Conservation (phyloP, 257 asterid species). For the Ligustrum vulgare region DNA sequence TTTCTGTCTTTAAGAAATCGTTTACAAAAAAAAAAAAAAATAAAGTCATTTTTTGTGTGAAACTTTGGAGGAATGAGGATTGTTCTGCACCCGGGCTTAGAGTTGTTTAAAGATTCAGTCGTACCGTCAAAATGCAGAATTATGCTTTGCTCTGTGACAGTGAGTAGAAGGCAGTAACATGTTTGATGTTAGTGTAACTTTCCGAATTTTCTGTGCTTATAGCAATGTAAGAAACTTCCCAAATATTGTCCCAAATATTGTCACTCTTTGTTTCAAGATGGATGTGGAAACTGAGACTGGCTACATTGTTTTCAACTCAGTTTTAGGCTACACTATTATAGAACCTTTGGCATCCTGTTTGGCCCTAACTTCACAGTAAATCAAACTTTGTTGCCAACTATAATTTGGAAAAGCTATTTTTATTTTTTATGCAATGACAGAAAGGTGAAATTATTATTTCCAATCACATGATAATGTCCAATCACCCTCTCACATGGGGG, state of each 20-base stretch:
- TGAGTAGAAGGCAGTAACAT: background rate
- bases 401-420: no score
- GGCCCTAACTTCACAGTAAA: background rate
- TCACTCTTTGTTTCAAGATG: background rate
- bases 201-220: background rate
- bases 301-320: background rate
- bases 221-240: background rate
- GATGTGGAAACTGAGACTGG: background rate
- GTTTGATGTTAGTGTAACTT: background rate
- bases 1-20: conserved; percentile 25
- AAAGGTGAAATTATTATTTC: background rate
- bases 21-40: conserved; percentile 18
- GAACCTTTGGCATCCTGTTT: background rate
- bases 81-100: conserved; percentile 15
- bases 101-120: background rate
- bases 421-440: background rate
- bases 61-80: conserved; percentile 25
- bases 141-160: background rate
- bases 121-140: background rate
- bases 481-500: no score
- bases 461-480: no score
- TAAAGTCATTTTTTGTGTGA: conserved; percentile 27
- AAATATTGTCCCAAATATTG: background rate
- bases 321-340: background rate
- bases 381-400: no score